Evolutionary conservation across 257 asterid genomes (phyloP), one percentile per base, ranked within the genome.

Genomic region (Avicennia marina): DNA sequence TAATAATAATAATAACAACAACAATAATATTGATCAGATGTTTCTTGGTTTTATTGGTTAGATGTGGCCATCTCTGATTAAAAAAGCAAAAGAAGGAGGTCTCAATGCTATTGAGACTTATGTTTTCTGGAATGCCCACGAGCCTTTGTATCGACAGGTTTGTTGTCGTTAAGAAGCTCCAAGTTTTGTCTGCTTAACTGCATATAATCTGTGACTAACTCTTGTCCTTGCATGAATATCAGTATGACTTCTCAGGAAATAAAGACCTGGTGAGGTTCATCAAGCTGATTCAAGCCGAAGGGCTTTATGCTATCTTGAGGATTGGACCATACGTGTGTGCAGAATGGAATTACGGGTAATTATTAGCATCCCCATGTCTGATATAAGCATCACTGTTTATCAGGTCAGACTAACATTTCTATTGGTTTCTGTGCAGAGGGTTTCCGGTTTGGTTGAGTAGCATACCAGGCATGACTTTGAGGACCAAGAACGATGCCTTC

Each of bases 321-420:
- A 75, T 79, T 45, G 86, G 82, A 12, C 86, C 86, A 0, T 79
- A 79, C 27, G 77, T 75, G 5, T 79, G 85, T 55, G 85, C 75
- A 2, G 82, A 79, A 24, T 79, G 80, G 80, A 78, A 78, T 26
- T 73, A 44, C 32, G 80, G 80, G 80, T 73, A 53, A 16, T n/a
- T n/a, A n/a, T n/a, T n/a, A n/a, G 2, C 29, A 44, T 27, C 7
- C 3, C 24, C 4, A 60, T 10, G 42, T 24, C 11, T 42, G 2
- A 26, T 58, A 15, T 17, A n/a, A 13, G 15, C 4, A 15, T 40
- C 19, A 13, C 4, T n/a, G n/a, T n/a, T n/a, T n/a, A n/a, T 53
- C 24, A 22, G n/a, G 21, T 6, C 34, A 36, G 48, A 47, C 20
- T 48, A 11, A 48, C 15, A 8, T 25, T 13, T 45, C 2, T 2